Evolutionary conservation across 73 alveolate species (phyloP), one percentile per base, ranked within the genome.

Genomic region (Symbiodinium natans): DNA sequence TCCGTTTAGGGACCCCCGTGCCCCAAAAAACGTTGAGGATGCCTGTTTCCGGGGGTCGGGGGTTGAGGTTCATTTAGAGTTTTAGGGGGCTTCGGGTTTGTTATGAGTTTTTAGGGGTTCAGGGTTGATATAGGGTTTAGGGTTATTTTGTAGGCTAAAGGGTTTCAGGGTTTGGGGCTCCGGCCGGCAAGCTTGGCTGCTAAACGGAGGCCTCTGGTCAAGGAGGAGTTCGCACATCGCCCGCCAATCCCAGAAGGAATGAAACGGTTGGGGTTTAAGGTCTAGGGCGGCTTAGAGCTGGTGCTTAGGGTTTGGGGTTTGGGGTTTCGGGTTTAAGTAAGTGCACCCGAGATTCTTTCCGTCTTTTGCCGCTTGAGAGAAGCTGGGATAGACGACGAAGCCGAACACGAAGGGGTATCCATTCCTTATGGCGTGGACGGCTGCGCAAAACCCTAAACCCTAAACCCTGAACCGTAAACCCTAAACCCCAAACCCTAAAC

Each of bases 371-470:
- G 71, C 71, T 52, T 52, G 15, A 34, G 71, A 33, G 85, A 88
- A 88, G 86, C 86, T 63, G 86, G 95, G 68, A 33, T 56, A 63
- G 33, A 88, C 95, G 23, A 83, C 71, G 73, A 88, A 88, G 74
- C 95, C 95, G 42, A 88, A 88, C 43, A 88, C 95, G 86, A 88
- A 88, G 86, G 95, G 95, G 34, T 88, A 88, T 56, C 95, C 95
- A 34, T 88, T 36, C 82, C 71, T 52, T 5, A 13, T 29, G 71
- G 15, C 23, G 71, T 23, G n/a, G n/a, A n/a, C n/a, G n/a, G n/a
- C n/a, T n/a, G n/a, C n/a, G n/a, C n/a, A n/a, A n/a, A n/a, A n/a
- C n/a, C n/a, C n/a, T n/a, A n/a, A n/a, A n/a, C n/a, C n/a, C n/a
- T n/a, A n/a, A n/a, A n/a, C n/a, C n/a, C n/a, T n/a, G n/a, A n/a